Conservation (phyloP, 2,329 filamentous ascomycete species). For the Hypoxylon sp. region DNA sequence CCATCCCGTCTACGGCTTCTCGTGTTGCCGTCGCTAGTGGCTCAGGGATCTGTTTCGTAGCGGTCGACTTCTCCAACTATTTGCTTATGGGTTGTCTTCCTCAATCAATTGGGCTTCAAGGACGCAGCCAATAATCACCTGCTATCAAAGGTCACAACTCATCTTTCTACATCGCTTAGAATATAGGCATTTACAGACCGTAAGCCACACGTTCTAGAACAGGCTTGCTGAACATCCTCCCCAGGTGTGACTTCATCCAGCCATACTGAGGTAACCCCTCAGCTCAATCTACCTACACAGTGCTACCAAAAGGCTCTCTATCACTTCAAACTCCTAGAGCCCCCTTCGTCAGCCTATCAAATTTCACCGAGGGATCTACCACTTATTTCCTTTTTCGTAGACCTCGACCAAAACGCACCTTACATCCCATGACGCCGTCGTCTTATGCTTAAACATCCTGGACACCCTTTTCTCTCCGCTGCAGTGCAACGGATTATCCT, state of each 20-base stretch:
- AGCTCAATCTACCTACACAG: slow-evolving; percentile 8
- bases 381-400: slow-evolving; percentile 36
- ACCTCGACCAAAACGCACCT: slow-evolving; percentile 35
- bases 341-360: slow-evolving; percentile 35
- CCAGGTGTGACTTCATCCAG: slow-evolving; percentile 4
- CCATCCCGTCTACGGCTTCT: slow-evolving; percentile 18
- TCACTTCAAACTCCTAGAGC: slow-evolving; percentile 19
- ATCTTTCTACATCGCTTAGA: slow-evolving; percentile 9
- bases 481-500: slow-evolving; percentile 47
- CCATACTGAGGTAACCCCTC: slow-evolving; percentile 11
- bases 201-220: slow-evolving; percentile 16
- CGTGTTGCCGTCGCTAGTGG: slow-evolving; percentile 21
- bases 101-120: slow-evolving; percentile 4
- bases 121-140: slow-evolving; percentile 8
- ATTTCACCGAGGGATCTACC: slow-evolving; percentile 42
- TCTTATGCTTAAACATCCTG: slow-evolving; percentile 49
- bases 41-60: slow-evolving; percentile 13
- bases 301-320: slow-evolving; percentile 8
- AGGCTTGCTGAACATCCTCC: background rate
- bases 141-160: slow-evolving; percentile 3
- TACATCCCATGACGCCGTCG: slow-evolving; percentile 46
- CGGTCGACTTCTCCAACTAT: slow-evolving; percentile 20
- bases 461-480: slow-evolving; percentile 48
- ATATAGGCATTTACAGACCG: background rate
- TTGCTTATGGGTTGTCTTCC: background rate